Percentiles rank a stretch among this genome's conserved stretches.
Evolutionary conservation across 1,139 yeast genomes (phyloP).

Genomic region (Candida pseudocylindracea): DNA sequence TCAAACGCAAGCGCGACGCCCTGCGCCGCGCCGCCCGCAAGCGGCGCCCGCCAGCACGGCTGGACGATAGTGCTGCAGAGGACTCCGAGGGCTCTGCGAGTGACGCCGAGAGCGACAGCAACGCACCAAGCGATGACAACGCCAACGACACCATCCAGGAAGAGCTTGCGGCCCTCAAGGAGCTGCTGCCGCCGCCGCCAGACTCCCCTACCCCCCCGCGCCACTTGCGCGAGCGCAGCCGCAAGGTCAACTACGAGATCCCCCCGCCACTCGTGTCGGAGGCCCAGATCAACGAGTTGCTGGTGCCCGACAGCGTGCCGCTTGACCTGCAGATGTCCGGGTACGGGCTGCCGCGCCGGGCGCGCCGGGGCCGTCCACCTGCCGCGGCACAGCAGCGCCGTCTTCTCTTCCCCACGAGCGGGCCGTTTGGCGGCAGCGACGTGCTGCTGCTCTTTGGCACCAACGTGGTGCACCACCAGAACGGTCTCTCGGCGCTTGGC

Average conservation of each 20-base stretch:
- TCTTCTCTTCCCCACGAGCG: constrained; percentile 68
- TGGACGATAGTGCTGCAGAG: constrained; percentile 5
- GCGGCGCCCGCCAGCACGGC: constrained; percentile 7
- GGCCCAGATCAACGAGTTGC: too few relatives aligned
- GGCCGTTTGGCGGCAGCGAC: constrained; percentile 92
- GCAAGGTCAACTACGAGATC: constrained; percentile 52
- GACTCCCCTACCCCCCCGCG: constrained; percentile 29
- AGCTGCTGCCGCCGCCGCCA: constrained; percentile 19
- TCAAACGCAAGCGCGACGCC: too few relatives aligned
- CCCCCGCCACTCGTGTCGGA: constrained; percentile 45
- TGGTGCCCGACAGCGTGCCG: too few relatives aligned
- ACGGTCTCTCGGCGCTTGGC: constrained; percentile 22
- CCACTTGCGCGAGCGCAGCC: constrained; percentile 56
- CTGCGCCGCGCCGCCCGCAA: constrained; percentile 1
- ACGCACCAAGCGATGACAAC: too few relatives aligned
- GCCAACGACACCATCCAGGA: constrained; percentile 20
- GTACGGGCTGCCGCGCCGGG: too few relatives aligned
- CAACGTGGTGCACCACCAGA: constrained; percentile 7
- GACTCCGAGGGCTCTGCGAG: constrained; percentile 7
- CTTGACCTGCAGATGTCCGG: too few relatives aligned
- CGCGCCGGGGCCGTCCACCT: too few relatives aligned
- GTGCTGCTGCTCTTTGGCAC: constrained; percentile 56
- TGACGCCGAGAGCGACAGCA: constrained; percentile 1
- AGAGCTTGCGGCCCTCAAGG: constrained; percentile 28
- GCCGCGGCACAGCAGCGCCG: too few relatives aligned